A percentile compares a stretch with the other conserved stretches of the same genome.
Evolutionary conservation across 257 asterid genomes (phyloP).

Genomic region (Fraxinus pennsylvanica): DNA sequence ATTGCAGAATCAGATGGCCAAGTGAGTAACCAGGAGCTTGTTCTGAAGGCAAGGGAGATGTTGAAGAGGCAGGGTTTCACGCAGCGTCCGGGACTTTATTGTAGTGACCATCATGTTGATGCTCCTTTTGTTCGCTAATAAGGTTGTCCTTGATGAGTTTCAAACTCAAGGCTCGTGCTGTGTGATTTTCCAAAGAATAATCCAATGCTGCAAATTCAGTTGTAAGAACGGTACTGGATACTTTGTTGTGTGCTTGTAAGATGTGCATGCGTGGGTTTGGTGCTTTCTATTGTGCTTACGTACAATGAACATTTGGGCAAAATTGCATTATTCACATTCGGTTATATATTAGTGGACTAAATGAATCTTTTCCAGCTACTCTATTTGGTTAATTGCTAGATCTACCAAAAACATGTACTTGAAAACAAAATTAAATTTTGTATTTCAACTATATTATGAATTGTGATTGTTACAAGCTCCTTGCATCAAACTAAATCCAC

Average conservation of each 20-base stretch:
- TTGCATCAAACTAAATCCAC: background rate
- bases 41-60: conserved; percentile 61
- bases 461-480: conserved; percentile 1
- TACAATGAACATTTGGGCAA: conserved; percentile 7
- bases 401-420: background rate
- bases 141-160: background rate
- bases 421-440: background rate
- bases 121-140: conserved; percentile 74
- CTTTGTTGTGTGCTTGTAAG: background rate
- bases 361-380: background rate
- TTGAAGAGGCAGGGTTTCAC: conserved; percentile 82
- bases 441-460: conserved; percentile 22
- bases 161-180: background rate
- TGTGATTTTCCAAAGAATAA: background rate
- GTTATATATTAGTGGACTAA: background rate
- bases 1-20: conserved; percentile 64
- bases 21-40: conserved; percentile 70
- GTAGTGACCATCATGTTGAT: conserved; percentile 75
- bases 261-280: background rate
- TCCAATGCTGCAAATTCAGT: background rate
- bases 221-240: background rate
- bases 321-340: conserved; percentile 5
- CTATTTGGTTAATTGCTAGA: background rate
- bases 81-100: conserved; percentile 88
- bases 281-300: conserved; percentile 12